Evolutionary conservation across 2,329 filamentous ascomycete species (phyloP).

Genomic region (Fusarium acutatum): DNA sequence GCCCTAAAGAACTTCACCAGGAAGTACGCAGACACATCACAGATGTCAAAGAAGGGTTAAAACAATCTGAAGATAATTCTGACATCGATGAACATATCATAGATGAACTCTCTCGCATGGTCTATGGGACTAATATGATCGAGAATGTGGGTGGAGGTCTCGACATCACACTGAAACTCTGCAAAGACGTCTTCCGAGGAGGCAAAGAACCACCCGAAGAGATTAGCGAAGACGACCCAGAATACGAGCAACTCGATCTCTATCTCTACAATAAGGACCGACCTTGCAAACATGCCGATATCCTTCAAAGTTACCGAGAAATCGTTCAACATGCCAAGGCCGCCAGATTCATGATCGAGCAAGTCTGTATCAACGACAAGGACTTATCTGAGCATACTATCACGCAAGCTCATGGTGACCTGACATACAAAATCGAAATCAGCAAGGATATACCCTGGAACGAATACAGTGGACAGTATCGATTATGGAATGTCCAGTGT

Average conservation of each 20-base stretch:
- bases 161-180: neutral
- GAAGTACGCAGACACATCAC: neutral
- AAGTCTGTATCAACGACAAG: neutral
- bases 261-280: neutral
- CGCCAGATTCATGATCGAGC: constrained; percentile 19
- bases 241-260: neutral
- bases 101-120: neutral
- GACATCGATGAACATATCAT: neutral
- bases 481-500: constrained; percentile 29
- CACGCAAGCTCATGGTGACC: constrained; percentile 34
- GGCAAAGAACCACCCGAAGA: neutral
- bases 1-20: neutral
- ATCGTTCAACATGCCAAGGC: constrained; percentile 28
- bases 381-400: constrained; percentile 35
- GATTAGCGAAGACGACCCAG: neutral
- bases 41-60: neutral
- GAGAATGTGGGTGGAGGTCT: neutral
- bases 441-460: neutral
- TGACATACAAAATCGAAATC: constrained; percentile 13
- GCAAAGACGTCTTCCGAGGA: neutral
- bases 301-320: neutral
- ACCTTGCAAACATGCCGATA: neutral
- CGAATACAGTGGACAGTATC: constrained; percentile 37
- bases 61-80: neutral
- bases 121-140: constrained; percentile 20